Percentiles rank a stretch among this genome's conserved stretches.
Conservation (phyloP, 2,329 filamentous ascomycete species). For the Teratosphaeria epicoccoides region DNA sequence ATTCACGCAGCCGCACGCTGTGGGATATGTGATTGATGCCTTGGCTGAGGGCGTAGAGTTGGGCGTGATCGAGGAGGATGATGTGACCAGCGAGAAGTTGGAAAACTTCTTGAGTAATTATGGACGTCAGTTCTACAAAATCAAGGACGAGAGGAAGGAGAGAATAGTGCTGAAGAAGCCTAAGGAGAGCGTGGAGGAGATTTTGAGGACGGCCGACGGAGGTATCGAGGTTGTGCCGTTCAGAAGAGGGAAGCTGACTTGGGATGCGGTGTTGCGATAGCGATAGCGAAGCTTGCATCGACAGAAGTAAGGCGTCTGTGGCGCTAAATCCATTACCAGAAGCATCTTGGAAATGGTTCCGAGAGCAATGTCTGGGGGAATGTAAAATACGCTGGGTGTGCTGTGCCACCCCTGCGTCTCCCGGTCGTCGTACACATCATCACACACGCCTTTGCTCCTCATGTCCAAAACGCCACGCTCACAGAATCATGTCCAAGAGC, state of each 20-base stretch:
- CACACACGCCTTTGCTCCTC: not conserved
- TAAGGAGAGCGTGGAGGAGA: conserved; percentile 44
- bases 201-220: conserved; percentile 43
- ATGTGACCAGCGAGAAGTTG: conserved; percentile 44
- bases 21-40: conserved; percentile 54
- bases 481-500: not conserved
- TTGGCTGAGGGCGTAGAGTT: conserved; percentile 52
- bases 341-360: not conserved
- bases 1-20: conserved; percentile 65
- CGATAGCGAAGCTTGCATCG: not conserved
- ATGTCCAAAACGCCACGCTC: not conserved
- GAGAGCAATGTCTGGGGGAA: not conserved
- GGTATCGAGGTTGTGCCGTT: conserved; percentile 55
- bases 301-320: not conserved
- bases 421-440: not conserved
- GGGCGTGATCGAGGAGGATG: conserved; percentile 42
- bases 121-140: conserved; percentile 49
- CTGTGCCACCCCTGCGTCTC: not conserved
- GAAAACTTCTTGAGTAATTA: conserved; percentile 48
- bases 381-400: not conserved
- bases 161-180: conserved; percentile 49
- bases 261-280: conserved; percentile 26
- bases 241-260: conserved; percentile 50
- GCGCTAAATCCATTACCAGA: not conserved
- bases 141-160: conserved; percentile 35